Evolutionary conservation across 352 stramenopile genomes (phyloP), one percentile per base, ranked within the genome.

Genomic region (Phytophthora pseudosyringae): DNA sequence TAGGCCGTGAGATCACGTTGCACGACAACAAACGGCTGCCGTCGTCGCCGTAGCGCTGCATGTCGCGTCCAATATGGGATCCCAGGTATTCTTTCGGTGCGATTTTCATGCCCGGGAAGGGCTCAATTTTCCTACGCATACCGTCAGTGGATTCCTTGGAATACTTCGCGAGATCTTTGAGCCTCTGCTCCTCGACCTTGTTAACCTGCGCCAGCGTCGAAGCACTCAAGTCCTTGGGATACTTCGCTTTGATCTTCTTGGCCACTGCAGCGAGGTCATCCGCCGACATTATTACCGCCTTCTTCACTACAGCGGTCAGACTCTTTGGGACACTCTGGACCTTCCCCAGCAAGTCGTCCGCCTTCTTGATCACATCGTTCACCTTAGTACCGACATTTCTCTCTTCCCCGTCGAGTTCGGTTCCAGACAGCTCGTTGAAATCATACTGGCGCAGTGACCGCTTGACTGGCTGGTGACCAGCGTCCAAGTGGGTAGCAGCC

Each of bases 91-190:
- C 13, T 10, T 43, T n/a, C 3, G 32, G 29, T n/a, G 40, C 38
- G 6, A 33, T 18, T 15, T 52, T 26, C 12, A 60, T 60, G 13
- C 18, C 40, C 5, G 1, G 1, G 12, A 36, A 29, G 7, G 28
- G 40, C 2, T 8, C 4, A 28, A 58, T 48, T 16, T 39, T 48
- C n/a, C 50, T 47, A 26, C 50, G 36, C 50, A 58, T 58, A 1
- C 25, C 21, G 12, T 46, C n/a, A 13, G 12, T 25, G 4, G 50
- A 40, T 31, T 47, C 31, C 50, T 58, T 58, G 35, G n/a, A n/a
- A n/a, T n/a, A n/a, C n/a, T n/a, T n/a, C n/a, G n/a, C n/a, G n/a
- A n/a, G n/a, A n/a, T n/a, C n/a, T n/a, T n/a, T n/a, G n/a, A n/a
- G n/a, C n/a, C n/a, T n/a, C n/a, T n/a, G n/a, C n/a, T n/a, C n/a